These are phyloP conservation scores for Poa pratensis DNA, from an alignment of 176 grass and related monocot genomes.

Conservation along the genomic window DNA sequence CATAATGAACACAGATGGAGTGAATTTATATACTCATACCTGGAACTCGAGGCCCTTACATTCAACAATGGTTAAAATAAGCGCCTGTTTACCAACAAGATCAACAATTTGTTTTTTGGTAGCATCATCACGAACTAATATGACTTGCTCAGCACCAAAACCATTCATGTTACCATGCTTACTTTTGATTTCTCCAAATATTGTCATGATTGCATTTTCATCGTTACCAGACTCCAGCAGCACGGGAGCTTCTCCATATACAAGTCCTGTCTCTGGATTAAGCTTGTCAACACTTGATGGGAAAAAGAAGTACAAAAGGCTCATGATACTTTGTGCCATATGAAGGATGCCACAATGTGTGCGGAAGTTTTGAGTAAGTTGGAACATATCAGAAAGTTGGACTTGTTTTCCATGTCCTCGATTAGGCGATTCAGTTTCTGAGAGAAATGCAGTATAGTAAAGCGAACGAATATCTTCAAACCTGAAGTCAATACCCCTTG, in stretches of 20 bases:
- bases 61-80: constrained; percentile 86
- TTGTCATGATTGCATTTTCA: constrained; percentile 84
- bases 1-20: not conserved
- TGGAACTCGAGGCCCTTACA: constrained; percentile 96
- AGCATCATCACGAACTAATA: constrained; percentile 79
- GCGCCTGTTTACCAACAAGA: constrained; percentile 75
- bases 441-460: constrained; percentile 73
- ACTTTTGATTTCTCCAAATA: constrained; percentile 67
- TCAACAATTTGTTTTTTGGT: constrained; percentile 69
- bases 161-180: constrained; percentile 37
- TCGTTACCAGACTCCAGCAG: constrained; percentile 72
- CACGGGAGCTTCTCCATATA: constrained; percentile 85
- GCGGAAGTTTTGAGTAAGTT: constrained; percentile 85
- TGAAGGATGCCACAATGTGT: constrained; percentile 78
- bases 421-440: constrained; percentile 29
- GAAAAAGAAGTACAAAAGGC: constrained; percentile 80
- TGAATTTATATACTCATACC: constrained; percentile 51
- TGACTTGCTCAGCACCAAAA: constrained; percentile 92
- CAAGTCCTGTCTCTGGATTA: constrained; percentile 70
- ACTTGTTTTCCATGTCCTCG: constrained; percentile 49
- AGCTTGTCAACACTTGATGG: constrained; percentile 75
- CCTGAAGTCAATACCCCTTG: constrained; percentile 86
- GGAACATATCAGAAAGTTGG: constrained; percentile 62
- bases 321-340: constrained; percentile 81
- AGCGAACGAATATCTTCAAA: constrained; percentile 87